Evolutionary conservation across 2,329 filamentous ascomycete species (phyloP).

Genomic region (Colletotrichum higginsianum): DNA sequence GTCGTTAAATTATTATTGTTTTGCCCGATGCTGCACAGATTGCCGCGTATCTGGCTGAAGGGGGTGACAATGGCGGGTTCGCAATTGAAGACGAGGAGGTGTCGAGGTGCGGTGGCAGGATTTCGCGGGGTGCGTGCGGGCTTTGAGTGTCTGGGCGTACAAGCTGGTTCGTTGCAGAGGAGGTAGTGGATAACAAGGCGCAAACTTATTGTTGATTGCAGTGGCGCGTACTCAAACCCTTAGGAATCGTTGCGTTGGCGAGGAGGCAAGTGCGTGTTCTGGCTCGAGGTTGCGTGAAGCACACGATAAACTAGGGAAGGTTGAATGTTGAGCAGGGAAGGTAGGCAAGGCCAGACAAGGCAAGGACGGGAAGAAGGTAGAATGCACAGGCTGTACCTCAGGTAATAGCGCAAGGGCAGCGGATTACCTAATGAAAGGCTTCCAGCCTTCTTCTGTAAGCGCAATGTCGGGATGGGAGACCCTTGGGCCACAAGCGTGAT

Average conservation of each 20-base stretch:
- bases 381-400: conserved; percentile 6
- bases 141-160: conserved; percentile 11
- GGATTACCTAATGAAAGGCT: conserved; percentile 20
- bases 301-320: conserved; percentile 15
- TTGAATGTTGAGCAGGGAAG: conserved; percentile 11
- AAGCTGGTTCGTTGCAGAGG: neutral
- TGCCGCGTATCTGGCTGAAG: neutral
- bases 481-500: no score
- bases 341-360: conserved; percentile 19
- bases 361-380: neutral
- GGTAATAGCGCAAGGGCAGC: neutral
- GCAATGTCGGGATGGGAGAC: neutral
- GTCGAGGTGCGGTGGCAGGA: conserved; percentile 6
- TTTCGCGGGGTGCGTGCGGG: conserved; percentile 16
- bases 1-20: neutral
- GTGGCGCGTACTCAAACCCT: conserved; percentile 11
- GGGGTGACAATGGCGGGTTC: neutral
- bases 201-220: neutral
- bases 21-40: neutral
- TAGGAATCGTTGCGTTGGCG: neutral
- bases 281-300: conserved; percentile 12
- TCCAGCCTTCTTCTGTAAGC: neutral
- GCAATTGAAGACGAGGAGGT: neutral
- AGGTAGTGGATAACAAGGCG: neutral
- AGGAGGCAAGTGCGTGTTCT: conserved; percentile 7